A percentile compares a stretch with the other conserved stretches of the same genome.
Evolutionary conservation across 1,284 basidiomycete species (phyloP).

Genomic region (Meripilus lineatus): DNA sequence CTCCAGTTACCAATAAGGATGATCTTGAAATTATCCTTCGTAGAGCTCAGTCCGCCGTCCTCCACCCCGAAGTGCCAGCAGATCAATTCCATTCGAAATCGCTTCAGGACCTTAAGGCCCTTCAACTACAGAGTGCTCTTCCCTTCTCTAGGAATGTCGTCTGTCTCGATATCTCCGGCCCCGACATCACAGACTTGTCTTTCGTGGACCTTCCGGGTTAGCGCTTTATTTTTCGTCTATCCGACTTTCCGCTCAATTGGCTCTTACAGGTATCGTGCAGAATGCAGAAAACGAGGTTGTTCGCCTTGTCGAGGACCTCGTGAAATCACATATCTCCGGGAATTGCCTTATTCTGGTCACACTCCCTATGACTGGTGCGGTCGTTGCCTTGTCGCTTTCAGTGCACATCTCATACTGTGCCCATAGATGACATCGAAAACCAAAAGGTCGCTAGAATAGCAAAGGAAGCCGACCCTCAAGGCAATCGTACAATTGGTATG

Average conservation of each 20-base stretch:
- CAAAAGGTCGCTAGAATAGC: conserved; percentile 51
- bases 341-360: conserved; percentile 47
- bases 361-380: conserved; percentile 53
- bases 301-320: conserved; percentile 39
- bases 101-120: neutral
- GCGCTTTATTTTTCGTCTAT: neutral
- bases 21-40: conserved; percentile 36
- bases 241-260: neutral
- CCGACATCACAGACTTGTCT: conserved; percentile 39
- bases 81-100: neutral
- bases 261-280: conserved; percentile 44
- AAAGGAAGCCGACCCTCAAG: conserved; percentile 41
- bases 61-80: conserved; percentile 26
- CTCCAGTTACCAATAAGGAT: conserved; percentile 26
- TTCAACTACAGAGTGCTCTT: conserved; percentile 8
- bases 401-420: neutral
- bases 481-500: conserved; percentile 53
- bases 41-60: conserved; percentile 39
- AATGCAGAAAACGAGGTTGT: conserved; percentile 40
- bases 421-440: conserved; percentile 60
- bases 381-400: neutral
- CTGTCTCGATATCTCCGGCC: conserved; percentile 39
- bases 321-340: conserved; percentile 38
- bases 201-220: conserved; percentile 46
- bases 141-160: conserved; percentile 40